phyloP scores from a whole-genome alignment of 192 early-diverging fungal genomes.

The Mortierella antarctica region DNA sequence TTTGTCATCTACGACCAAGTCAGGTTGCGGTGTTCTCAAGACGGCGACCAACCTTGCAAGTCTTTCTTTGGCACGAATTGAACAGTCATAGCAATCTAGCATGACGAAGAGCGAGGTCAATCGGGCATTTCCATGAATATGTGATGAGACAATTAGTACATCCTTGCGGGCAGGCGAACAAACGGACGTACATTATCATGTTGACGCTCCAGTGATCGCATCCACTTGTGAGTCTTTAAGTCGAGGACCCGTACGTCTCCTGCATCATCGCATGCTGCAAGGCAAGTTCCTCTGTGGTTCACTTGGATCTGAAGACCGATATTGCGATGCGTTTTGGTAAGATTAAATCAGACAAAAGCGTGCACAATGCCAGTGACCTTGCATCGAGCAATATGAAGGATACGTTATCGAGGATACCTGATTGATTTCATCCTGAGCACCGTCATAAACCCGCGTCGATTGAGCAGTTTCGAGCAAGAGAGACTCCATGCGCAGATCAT shows the following conservation, averaged over 20 bases:
- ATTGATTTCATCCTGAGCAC: conserved; percentile 63
- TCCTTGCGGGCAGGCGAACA: background rate
- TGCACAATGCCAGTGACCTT: background rate
- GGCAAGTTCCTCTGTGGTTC: conserved; percentile 56
- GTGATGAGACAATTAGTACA: background rate
- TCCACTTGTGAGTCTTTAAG: conserved; percentile 56
- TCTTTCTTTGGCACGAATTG: conserved; percentile 59
- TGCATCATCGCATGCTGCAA: conserved; percentile 60
- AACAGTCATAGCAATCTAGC: conserved; percentile 62
- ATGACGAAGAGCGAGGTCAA: background rate
- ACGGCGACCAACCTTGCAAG: conserved; percentile 52
- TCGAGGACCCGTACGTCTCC: conserved; percentile 62
- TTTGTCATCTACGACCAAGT: background rate
- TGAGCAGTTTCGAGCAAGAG: conserved; percentile 47
- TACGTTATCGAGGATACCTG: conserved; percentile 28
- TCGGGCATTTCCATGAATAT: background rate
- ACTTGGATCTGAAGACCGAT: conserved; percentile 55
- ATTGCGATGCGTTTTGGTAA: too few species aligned
- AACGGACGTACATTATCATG: conserved; percentile 56
- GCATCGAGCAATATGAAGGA: background rate
- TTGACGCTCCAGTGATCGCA: conserved; percentile 51
- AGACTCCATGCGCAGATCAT: conserved; percentile 56
- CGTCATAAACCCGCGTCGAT: conserved; percentile 42
- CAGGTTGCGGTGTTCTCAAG: background rate
- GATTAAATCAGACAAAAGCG: background rate